These are phyloP conservation scores for Ceratocystis colombiana DNA, from an alignment of 2,329 filamentous ascomycete genomes.

Conservation along the genomic window DNA sequence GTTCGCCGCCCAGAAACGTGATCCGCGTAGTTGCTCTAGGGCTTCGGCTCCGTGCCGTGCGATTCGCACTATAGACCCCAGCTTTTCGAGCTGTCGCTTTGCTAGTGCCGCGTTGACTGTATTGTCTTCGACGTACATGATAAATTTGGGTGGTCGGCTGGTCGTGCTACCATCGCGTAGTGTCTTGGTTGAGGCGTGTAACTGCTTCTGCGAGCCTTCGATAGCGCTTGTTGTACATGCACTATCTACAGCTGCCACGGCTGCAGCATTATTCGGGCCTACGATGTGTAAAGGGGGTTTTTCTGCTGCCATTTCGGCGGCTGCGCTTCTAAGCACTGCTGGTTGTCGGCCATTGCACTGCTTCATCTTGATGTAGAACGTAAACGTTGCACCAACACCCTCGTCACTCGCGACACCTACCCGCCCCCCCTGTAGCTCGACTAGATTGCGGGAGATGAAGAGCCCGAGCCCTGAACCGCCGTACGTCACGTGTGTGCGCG, in stretches of 20 bases:
- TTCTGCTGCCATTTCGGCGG: too few species aligned
- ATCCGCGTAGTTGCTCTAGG: slow-evolving; percentile 46
- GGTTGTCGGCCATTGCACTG: slow-evolving; percentile 35
- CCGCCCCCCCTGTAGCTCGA: slow-evolving; percentile 66
- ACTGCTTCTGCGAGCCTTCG: too few species aligned
- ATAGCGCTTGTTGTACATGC: too few species aligned
- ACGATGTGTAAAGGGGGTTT: too few species aligned
- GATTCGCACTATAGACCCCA: slow-evolving; percentile 50
- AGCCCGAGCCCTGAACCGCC: slow-evolving; percentile 60
- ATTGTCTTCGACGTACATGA: slow-evolving; percentile 59
- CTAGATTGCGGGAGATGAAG: slow-evolving; percentile 66
- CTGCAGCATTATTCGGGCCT: too few species aligned
- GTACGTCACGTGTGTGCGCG: slow-evolving; percentile 61
- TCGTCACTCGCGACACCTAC: slow-evolving; percentile 60
- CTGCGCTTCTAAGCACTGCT: too few species aligned
- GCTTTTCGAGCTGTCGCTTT: slow-evolving; percentile 50
- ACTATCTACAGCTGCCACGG: too few species aligned
- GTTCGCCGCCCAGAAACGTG: slow-evolving; percentile 46
- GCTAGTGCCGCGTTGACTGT: slow-evolving; percentile 57
- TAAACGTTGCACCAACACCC: slow-evolving; percentile 62
- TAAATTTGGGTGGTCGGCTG: slow-evolving; percentile 37
- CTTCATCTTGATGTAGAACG: slow-evolving; percentile 63
- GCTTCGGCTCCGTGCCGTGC: slow-evolving; percentile 57
- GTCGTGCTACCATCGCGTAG: slow-evolving; percentile 26
- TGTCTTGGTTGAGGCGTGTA: too few species aligned